A percentile compares a stretch with the other conserved stretches of the same genome.
phyloP scores from a whole-genome alignment of 306 rosid genomes.

The Leucaena leucocephala region DNA sequence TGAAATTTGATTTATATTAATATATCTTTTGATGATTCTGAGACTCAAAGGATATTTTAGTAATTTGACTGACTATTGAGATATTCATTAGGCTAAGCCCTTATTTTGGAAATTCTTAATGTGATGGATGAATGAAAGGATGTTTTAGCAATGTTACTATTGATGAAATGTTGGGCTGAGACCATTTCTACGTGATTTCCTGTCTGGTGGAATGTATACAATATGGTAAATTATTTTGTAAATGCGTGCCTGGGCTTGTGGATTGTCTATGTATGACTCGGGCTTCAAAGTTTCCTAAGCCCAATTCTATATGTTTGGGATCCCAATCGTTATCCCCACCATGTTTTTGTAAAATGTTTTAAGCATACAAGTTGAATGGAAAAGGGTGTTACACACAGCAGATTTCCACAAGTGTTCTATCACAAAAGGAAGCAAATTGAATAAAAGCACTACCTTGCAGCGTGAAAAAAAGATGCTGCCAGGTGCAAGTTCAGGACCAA shows the following conservation, averaged over 20 bases:
- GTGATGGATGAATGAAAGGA: background rate
- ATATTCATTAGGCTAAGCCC: background rate
- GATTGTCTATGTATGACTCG: background rate
- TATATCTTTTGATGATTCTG: background rate
- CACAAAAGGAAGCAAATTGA: background rate
- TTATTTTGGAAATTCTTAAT: too few relatives aligned
- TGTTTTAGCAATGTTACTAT: background rate
- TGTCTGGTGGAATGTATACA: background rate
- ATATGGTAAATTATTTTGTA: background rate
- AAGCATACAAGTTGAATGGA: background rate
- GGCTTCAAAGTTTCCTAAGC: background rate
- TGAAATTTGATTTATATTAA: background rate
- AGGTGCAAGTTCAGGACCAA: slow-evolving; percentile 99
- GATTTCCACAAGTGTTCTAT: slow-evolving; percentile 1
- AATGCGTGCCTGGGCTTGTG: background rate
- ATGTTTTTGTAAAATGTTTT: background rate
- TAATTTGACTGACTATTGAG: background rate
- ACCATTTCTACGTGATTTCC: background rate
- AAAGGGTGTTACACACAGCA: background rate
- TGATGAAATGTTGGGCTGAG: background rate
- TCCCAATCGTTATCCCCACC: background rate
- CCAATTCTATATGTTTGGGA: background rate
- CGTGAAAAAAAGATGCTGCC: slow-evolving; percentile 98
- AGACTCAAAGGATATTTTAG: background rate
- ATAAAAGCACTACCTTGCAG: slow-evolving; percentile 67